phyloP scores from a whole-genome alignment of 2,329 filamentous ascomycete species.

The Didymella exigua region DNA sequence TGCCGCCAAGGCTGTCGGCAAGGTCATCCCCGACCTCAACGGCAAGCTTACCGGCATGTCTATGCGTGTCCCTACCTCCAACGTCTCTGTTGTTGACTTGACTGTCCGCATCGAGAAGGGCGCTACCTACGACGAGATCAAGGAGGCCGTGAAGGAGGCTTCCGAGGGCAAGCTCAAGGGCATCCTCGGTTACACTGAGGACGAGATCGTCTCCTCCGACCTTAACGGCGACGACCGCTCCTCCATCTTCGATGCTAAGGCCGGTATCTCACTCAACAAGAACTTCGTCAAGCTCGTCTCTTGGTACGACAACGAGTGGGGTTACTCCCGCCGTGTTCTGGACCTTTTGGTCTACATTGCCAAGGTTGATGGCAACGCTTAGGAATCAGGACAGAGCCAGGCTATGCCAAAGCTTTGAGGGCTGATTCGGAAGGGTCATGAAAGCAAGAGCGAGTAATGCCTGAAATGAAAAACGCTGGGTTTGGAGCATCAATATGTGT shows the following conservation, averaged over 20 bases:
- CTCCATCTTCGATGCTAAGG: slow-evolving; percentile 99
- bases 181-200: slow-evolving; percentile 93
- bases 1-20: slow-evolving; percentile 99
- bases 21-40: slow-evolving; percentile 97
- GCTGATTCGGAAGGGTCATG: slow-evolving; percentile 9
- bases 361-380: slow-evolving; percentile 52
- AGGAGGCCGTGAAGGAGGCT: slow-evolving; percentile 83
- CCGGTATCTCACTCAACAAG: slow-evolving; percentile 96
- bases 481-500: slow-evolving; percentile 20
- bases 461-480: slow-evolving; percentile 23
- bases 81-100: slow-evolving; percentile 98
- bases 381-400: slow-evolving; percentile 49
- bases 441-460: slow-evolving; percentile 17
- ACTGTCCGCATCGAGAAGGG: slow-evolving; percentile 92
- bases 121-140: slow-evolving; percentile 90
- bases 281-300: slow-evolving; percentile 99
- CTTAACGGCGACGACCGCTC: slow-evolving; percentile 90
- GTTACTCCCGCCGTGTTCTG: slow-evolving; percentile 84
- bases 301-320: slow-evolving; percentile 99
- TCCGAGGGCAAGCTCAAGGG: slow-evolving; percentile 85
- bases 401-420: slow-evolving; percentile 42
- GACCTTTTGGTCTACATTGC: slow-evolving; percentile 56
- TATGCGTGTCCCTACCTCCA: slow-evolving; percentile 97
- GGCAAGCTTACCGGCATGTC: slow-evolving; percentile 99
- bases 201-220: slow-evolving; percentile 93